These are phyloP conservation scores for Psilocybe cyanescens DNA, from an alignment of 768 basidiomycete genomes.

Conservation along the genomic window DNA sequence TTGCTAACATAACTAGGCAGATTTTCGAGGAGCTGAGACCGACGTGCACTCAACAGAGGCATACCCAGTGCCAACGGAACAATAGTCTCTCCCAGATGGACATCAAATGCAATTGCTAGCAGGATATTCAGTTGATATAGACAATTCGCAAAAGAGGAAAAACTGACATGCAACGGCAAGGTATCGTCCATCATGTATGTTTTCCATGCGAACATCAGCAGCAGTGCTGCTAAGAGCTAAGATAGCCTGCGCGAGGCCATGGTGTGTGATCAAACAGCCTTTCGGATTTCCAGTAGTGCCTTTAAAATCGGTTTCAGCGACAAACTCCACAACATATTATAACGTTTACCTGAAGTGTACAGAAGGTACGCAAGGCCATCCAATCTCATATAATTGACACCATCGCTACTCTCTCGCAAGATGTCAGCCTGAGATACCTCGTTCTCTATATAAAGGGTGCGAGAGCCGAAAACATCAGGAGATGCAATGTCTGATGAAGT, in stretches of 20 bases:
- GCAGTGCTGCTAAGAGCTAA: slow-evolving; percentile 35
- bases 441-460: slow-evolving; percentile 29
- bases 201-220: slow-evolving; percentile 30
- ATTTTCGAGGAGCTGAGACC: slow-evolving; percentile 47
- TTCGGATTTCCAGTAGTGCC: slow-evolving; percentile 58
- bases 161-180: slow-evolving; percentile 49
- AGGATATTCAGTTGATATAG: slow-evolving; percentile 4
- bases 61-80: slow-evolving; percentile 46
- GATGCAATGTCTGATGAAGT: slow-evolving; percentile 27
- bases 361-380: slow-evolving; percentile 46
- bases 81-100: slow-evolving; percentile 50
- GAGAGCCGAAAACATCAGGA: slow-evolving; percentile 25
- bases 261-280: slow-evolving; percentile 46
- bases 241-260: slow-evolving; percentile 34
- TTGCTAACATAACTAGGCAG: slow-evolving; percentile 39
- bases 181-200: slow-evolving; percentile 32
- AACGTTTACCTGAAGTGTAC: slow-evolving; percentile 49
- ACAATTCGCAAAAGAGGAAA: background rate
- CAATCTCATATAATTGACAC: slow-evolving; percentile 31
- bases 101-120: slow-evolving; percentile 55
- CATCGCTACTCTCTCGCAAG: slow-evolving; percentile 26
- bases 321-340: background rate
- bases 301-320: slow-evolving; percentile 15
- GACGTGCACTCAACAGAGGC: slow-evolving; percentile 44
- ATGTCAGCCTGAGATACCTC: slow-evolving; percentile 29